These are phyloP conservation scores for Eurotiales sp. DNA, from an alignment of 2,329 filamentous ascomycete species.

Conservation along the genomic window DNA sequence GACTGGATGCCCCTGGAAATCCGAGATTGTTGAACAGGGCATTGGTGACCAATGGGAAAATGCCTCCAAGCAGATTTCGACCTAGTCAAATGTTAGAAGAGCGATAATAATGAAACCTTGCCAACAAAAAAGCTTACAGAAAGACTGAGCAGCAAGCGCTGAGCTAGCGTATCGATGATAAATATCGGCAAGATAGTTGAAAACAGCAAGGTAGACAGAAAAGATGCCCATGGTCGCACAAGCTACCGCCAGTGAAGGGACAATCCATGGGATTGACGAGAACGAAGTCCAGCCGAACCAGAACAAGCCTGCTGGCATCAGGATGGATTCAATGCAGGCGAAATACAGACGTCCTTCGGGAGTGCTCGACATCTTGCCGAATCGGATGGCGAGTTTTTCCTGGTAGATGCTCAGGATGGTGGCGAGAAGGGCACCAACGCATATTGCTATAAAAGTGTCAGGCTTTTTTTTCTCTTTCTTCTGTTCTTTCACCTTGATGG, in stretches of 20 bases:
- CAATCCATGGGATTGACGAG: slow-evolving; percentile 64
- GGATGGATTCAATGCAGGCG: slow-evolving; percentile 67
- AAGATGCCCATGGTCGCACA: slow-evolving; percentile 83
- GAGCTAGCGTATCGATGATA: slow-evolving; percentile 83
- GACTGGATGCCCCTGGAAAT: slow-evolving; percentile 64
- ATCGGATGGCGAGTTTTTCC: slow-evolving; percentile 59
- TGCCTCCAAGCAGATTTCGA: slow-evolving; percentile 75
- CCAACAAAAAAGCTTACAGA: slow-evolving; percentile 59
- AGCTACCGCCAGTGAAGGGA: slow-evolving; percentile 64
- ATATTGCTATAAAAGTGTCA: slow-evolving; percentile 52
- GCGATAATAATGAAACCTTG: too few species aligned
- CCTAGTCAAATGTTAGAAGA: slow-evolving; percentile 27
- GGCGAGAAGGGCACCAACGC: slow-evolving; percentile 61
- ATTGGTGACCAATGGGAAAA: slow-evolving; percentile 73
- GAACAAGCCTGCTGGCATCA: slow-evolving; percentile 77
- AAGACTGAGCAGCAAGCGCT: slow-evolving; percentile 80
- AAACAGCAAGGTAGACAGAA: slow-evolving; percentile 79
- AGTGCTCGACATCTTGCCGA: slow-evolving; percentile 44
- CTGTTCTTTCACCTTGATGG: background rate
- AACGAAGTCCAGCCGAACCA: slow-evolving; percentile 72
- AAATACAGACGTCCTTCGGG: slow-evolving; percentile 83
- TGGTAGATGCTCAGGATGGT: slow-evolving; percentile 69
- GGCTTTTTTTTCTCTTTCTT: slow-evolving; percentile 1
- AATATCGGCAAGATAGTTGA: slow-evolving; percentile 88
- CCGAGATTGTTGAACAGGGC: slow-evolving; percentile 71